Percentiles rank a stretch among this genome's conserved stretches.
Evolutionary conservation across 2,329 filamentous ascomycete genomes (phyloP).

Genomic region (Elsinoe batatas): DNA sequence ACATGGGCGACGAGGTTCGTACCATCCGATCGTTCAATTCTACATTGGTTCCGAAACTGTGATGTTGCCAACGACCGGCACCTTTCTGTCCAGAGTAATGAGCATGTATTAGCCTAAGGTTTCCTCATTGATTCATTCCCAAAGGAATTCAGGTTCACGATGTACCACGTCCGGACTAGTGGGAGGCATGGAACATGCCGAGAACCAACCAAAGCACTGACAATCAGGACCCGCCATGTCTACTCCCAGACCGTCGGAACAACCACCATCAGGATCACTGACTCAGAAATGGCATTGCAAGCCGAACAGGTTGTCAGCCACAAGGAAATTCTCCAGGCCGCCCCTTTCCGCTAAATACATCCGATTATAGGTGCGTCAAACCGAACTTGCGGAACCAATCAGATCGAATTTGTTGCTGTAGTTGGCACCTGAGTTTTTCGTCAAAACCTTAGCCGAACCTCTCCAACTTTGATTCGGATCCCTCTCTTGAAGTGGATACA

Average conservation of each 20-base stretch:
- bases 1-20: neutral
- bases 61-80: slow-evolving; percentile 1
- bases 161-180: neutral
- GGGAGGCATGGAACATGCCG: neutral
- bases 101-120: too few species aligned
- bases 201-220: neutral
- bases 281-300: neutral
- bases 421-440: neutral
- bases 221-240: neutral
- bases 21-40: neutral
- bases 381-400: neutral
- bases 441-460: neutral
- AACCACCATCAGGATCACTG: neutral
- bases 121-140: too few species aligned
- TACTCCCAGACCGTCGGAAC: neutral
- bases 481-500: neutral
- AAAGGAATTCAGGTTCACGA: too few species aligned
- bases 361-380: neutral
- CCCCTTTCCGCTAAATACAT: neutral
- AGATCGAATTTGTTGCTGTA: neutral
- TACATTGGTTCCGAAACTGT: slow-evolving; percentile 1
- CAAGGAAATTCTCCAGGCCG: neutral
- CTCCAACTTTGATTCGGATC: neutral
- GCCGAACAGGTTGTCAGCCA: neutral
- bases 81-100: too few species aligned